These are phyloP conservation scores for Phytophthora constricta DNA, from an alignment of 352 stramenopile species.

Conservation along the genomic window DNA sequence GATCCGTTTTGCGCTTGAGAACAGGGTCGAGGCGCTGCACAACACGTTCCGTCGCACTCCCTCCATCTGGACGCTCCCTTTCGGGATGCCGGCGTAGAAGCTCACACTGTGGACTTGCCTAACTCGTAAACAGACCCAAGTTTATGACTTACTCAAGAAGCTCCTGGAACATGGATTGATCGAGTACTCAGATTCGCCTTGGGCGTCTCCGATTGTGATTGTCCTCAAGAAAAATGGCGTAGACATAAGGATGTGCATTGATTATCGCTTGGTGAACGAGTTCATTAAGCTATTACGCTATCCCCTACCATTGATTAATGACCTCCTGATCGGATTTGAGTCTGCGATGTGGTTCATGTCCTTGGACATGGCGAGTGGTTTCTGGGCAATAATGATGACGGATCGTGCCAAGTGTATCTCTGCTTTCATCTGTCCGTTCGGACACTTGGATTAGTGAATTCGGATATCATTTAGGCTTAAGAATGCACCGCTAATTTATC, in stretches of 20 bases:
- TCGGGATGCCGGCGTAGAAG: no score
- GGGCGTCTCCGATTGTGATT: conserved; percentile 4
- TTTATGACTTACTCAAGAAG: conserved; percentile 9
- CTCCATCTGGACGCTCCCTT: no score
- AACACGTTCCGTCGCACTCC: no score
- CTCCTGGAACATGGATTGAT: neutral
- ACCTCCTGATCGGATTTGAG: conserved; percentile 23
- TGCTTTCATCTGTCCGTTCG: conserved; percentile 24
- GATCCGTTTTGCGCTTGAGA: no score
- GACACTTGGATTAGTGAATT: conserved; percentile 25
- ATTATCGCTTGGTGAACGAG: conserved; percentile 14
- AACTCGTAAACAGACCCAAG: no score
- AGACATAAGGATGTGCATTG: conserved; percentile 15
- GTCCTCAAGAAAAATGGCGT: conserved; percentile 5
- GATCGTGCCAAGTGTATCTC: conserved; percentile 6
- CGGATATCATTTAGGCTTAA: conserved; percentile 26
- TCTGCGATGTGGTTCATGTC: conserved; percentile 16
- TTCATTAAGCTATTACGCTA: conserved; percentile 21
- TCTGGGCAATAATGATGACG: conserved; percentile 26
- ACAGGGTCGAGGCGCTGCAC: no score
- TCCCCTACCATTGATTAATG: conserved; percentile 24
- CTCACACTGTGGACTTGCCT: no score
- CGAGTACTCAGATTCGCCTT: neutral
- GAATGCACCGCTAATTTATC: conserved; percentile 19
- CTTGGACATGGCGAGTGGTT: conserved; percentile 16